These are phyloP conservation scores for Fusarium virguliforme DNA, from an alignment of 2,329 filamentous ascomycete species.

Conservation along the genomic window DNA sequence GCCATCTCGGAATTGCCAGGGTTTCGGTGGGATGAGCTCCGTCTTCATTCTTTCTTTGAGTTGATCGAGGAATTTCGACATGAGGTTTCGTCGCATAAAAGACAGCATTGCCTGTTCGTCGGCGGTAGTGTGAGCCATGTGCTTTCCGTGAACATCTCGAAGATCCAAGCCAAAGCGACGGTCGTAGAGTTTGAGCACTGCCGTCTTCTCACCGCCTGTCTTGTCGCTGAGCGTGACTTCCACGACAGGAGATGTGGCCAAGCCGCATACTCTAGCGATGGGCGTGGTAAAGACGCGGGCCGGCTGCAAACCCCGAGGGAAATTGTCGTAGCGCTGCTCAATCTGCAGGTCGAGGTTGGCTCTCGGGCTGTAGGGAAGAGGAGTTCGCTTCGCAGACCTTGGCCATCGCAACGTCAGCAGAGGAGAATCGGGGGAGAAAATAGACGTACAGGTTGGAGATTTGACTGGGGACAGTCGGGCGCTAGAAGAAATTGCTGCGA, in stretches of 20 bases:
- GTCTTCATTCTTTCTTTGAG: constrained; percentile 3
- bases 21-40: background rate
- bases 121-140: background rate
- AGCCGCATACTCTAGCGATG: too few species aligned
- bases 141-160: background rate
- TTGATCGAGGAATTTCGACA: constrained; percentile 3
- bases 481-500: too few species aligned
- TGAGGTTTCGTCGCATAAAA: background rate
- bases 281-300: too few species aligned
- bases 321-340: too few species aligned
- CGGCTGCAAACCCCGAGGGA: too few species aligned
- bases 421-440: too few species aligned
- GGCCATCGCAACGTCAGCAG: too few species aligned
- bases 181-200: constrained; percentile 25
- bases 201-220: background rate
- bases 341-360: too few species aligned
- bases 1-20: background rate
- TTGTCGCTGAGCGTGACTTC: background rate
- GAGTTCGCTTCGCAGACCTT: too few species aligned
- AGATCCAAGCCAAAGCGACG: constrained; percentile 22
- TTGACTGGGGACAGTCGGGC: too few species aligned
- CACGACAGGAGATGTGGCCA: background rate
- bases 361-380: too few species aligned
- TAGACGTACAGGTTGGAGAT: too few species aligned
- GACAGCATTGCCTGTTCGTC: background rate